Base-by-base conservation (phyloP, 2,329 filamentous ascomycete genomes). In the Alternaria gaisen region DNA sequence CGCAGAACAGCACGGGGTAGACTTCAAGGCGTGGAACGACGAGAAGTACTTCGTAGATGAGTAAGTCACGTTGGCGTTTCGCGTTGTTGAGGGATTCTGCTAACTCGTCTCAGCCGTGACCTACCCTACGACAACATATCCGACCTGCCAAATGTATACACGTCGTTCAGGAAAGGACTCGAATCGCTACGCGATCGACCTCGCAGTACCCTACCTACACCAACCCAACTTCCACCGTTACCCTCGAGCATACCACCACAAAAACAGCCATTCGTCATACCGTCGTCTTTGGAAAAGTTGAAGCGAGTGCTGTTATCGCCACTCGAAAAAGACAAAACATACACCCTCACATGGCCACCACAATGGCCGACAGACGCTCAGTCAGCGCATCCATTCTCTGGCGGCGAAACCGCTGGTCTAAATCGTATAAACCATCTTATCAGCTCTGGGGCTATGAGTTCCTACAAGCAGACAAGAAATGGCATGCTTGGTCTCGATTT, bases 31-130 rank as follows among this genome's bases (percentile, higher is more conserved):
- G 1, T 93, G 88, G 87, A 77, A 79, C 0, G 91, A 94, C 68
- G 91, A 93, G 76, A 94, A 94, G 74, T 94, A 91, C 68, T 89
- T 89, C 61, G 83, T 94, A 52, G 89, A 94, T 70, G 90, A 94
- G 91, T 94, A 81, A 79, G 90, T 60, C 61, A 22, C 28, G 52
- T 46, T 20, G 12, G 26, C n/a, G 14, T 30, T 24, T 16, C 22
- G 48, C 16, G 22, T 16, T 42, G 16, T 48, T 53, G 22, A 53
- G 41, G 40, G 24, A 12, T 20, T 38, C 36, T 47, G 36, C 60
- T 69, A 60, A 69, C 22, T 34, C 5, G n/a, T 7, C 24, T 22
- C 55, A 93, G 91, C 67, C 88, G 88, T 22, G 91, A 94, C 70
- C 75, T 91, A 0, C 85, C 87, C 0, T 83, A 91, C 47, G 72